These are phyloP conservation scores for Echinochloa phyllopogon DNA, from an alignment of 176 grass and related monocot species.

Conservation along the genomic window DNA sequence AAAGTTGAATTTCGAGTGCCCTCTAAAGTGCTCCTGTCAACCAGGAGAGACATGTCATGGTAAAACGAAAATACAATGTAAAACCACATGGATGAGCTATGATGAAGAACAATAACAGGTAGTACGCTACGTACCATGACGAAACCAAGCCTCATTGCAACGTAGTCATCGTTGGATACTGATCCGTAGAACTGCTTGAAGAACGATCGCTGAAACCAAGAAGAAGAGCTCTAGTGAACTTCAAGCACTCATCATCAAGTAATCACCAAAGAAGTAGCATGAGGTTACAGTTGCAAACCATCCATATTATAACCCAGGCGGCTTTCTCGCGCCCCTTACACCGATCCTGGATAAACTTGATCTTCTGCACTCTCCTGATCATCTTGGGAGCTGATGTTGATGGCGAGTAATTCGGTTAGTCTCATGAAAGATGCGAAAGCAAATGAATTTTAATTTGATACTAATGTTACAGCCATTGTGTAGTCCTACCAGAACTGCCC, in stretches of 20 bases:
- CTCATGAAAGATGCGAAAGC: neutral
- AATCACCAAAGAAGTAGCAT: neutral
- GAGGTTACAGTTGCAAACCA: constrained; percentile 30
- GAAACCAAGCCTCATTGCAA: constrained; percentile 78
- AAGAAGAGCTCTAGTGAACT: constrained; percentile 10
- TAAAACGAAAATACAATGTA: no score
- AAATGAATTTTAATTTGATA: neutral
- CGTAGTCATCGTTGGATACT: constrained; percentile 68
- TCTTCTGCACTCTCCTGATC: constrained; percentile 44
- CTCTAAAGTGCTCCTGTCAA: constrained; percentile 62
- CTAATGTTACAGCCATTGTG: neutral
- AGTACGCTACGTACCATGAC: constrained; percentile 57
- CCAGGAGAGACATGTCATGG: neutral
- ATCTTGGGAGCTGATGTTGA: constrained; percentile 44
- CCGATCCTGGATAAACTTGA: constrained; percentile 51
- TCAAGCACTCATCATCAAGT: neutral
- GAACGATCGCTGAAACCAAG: constrained; percentile 70
- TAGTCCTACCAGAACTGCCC: constrained; percentile 44
- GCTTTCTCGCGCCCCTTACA: constrained; percentile 41
- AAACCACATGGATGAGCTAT: neutral
- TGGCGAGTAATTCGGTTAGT: neutral
- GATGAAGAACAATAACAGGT: neutral
- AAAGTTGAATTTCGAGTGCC: constrained; percentile 74
- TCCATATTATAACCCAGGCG: constrained; percentile 32
- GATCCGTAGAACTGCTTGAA: constrained; percentile 91